Evolutionary conservation across 2,329 filamentous ascomycete genomes (phyloP).

Genomic region (Zymoseptoria passerinii): DNA sequence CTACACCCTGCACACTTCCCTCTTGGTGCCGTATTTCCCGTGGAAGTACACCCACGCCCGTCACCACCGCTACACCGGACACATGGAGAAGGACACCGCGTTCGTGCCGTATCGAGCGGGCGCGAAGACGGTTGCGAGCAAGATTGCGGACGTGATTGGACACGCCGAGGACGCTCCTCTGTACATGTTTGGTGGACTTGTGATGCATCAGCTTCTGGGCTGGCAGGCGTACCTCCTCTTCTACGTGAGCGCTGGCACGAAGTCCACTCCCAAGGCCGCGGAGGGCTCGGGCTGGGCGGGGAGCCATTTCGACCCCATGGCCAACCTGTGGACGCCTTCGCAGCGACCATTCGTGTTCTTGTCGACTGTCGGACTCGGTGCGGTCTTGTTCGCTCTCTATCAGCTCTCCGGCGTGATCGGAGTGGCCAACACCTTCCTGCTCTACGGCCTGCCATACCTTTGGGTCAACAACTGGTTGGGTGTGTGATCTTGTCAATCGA

Average conservation of each 20-base stretch:
- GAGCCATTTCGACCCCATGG: constrained; percentile 50
- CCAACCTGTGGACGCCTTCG: constrained; percentile 45
- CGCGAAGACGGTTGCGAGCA: constrained; percentile 4
- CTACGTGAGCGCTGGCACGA: constrained; percentile 19
- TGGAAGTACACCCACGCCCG: constrained; percentile 64
- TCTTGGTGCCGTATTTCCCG: constrained; percentile 63
- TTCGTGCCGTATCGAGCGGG: constrained; percentile 27
- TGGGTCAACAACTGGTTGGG: constrained; percentile 66
- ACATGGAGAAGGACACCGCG: constrained; percentile 28
- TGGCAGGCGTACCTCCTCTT: constrained; percentile 23
- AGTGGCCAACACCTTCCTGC: constrained; percentile 11
- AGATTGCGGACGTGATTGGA: constrained; percentile 8
- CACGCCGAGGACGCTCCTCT: constrained; percentile 25
- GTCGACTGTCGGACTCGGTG: constrained; percentile 52
- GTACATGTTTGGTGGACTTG: constrained; percentile 9
- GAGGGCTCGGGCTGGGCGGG: constrained; percentile 45
- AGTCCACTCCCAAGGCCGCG: constrained; percentile 7
- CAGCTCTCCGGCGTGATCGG: constrained; percentile 26
- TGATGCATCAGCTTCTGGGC: constrained; percentile 23
- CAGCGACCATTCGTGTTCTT: constrained; percentile 46
- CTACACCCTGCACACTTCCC: constrained; percentile 56
- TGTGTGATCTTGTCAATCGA: neutral
- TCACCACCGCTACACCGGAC: constrained; percentile 56
- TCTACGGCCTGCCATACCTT: constrained; percentile 53
- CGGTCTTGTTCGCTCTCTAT: constrained; percentile 46